Conservation (phyloP, 441 rosid genomes). For the Aleurites moluccanus region DNA sequence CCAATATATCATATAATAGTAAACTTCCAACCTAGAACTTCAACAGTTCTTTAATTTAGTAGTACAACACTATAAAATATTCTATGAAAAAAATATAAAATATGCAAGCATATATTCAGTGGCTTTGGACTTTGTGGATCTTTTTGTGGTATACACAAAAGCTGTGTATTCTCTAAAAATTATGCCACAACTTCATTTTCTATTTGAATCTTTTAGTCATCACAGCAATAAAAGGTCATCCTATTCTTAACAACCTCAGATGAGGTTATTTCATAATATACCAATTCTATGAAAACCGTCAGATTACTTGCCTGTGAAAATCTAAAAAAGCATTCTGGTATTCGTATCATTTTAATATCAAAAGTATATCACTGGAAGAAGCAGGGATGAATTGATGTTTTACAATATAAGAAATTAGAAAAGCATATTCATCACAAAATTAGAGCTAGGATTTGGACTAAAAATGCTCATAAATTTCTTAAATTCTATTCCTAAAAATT, state of each 20-base stretch:
- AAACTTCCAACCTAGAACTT: constrained; percentile 5
- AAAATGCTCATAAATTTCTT: neutral
- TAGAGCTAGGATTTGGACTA: neutral
- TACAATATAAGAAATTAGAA: neutral
- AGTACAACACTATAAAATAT: neutral
- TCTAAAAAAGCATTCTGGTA: neutral
- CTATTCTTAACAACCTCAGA: neutral
- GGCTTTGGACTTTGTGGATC: neutral
- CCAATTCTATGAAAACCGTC: neutral
- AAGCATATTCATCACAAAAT: neutral
- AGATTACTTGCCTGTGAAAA: neutral
- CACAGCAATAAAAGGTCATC: neutral
- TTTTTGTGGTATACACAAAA: neutral
- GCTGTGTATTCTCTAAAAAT: neutral
- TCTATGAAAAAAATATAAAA: neutral
- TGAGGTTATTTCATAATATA: neutral
- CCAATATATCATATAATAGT: constrained; percentile 4
- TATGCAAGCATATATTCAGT: neutral
- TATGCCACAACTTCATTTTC: neutral
- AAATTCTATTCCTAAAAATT: too few relatives aligned
- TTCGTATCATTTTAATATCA: neutral
- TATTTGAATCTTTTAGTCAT: neutral
- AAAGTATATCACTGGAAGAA: neutral
- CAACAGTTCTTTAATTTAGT: neutral
- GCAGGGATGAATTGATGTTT: neutral